These are phyloP conservation scores for Sequoiadendron giganteum DNA, from an alignment of 75 land plant species.

Conservation along the genomic window DNA sequence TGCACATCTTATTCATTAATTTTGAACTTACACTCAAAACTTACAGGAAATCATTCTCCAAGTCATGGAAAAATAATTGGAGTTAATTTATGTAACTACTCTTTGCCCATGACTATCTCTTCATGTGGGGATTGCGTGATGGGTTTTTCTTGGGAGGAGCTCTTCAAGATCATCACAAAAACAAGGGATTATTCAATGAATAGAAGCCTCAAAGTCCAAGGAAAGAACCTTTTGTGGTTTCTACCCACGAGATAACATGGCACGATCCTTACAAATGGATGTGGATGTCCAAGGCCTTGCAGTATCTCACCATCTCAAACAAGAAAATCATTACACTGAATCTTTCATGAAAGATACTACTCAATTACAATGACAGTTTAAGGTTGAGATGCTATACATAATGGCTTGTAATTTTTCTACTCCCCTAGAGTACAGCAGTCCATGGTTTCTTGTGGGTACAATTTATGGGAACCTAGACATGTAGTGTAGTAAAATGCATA, in stretches of 20 bases:
- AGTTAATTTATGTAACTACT: too few relatives aligned
- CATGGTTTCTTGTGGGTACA: too few relatives aligned
- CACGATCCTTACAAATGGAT: constrained; percentile 92
- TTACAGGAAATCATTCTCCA: too few relatives aligned
- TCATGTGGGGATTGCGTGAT: too few relatives aligned
- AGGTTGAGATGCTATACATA: constrained; percentile 64
- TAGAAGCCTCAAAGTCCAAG: constrained; percentile 54
- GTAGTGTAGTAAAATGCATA: too few relatives aligned
- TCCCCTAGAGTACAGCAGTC: constrained; percentile 86
- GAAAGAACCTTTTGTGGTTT: constrained; percentile 50
- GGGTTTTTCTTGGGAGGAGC: not conserved
- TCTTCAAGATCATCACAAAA: not conserved
- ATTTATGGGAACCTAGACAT: too few relatives aligned
- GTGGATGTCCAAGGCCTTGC: constrained; percentile 61
- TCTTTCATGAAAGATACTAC: constrained; percentile 72
- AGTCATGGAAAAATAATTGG: too few relatives aligned
- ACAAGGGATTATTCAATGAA: not conserved
- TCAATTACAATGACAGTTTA: constrained; percentile 36
- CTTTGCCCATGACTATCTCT: too few relatives aligned
- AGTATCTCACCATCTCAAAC: constrained; percentile 40
- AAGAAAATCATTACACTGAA: constrained; percentile 73
- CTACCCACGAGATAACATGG: constrained; percentile 72
- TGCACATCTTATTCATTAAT: too few relatives aligned
- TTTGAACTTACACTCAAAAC: too few relatives aligned
- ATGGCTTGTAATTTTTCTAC: constrained; percentile 55